phyloP scores from a whole-genome alignment of 2,329 filamentous ascomycete species.

The Hypomyces perniciosus region DNA sequence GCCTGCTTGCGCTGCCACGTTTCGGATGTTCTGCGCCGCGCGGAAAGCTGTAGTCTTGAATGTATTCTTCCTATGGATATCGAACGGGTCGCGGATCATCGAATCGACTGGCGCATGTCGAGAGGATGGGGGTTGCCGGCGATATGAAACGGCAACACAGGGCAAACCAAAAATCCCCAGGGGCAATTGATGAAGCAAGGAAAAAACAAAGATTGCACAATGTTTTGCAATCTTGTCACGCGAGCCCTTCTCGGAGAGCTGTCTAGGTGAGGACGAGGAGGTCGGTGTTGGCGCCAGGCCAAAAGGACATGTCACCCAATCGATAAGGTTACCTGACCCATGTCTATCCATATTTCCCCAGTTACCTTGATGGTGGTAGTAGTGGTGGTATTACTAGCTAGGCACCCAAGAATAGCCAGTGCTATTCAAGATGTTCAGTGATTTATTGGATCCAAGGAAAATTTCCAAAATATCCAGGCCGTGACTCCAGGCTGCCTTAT shows the following conservation, averaged over 20 bases:
- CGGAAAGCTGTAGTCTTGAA: conserved; percentile 44
- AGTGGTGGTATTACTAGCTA: background rate
- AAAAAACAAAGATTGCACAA: background rate
- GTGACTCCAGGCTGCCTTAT: too few relatives aligned
- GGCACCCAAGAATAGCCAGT: background rate
- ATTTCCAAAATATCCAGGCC: too few relatives aligned
- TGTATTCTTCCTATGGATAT: conserved; percentile 38
- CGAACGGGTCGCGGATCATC: conserved; percentile 42
- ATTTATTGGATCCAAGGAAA: too few relatives aligned
- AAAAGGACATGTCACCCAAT: conserved; percentile 13
- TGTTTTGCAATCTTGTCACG: background rate
- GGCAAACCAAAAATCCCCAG: background rate
- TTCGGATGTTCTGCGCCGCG: conserved; percentile 38
- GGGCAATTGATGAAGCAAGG: background rate
- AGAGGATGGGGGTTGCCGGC: background rate
- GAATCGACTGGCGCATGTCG: conserved; percentile 25
- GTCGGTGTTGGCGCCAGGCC: background rate
- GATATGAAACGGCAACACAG: background rate
- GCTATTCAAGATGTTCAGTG: too few relatives aligned
- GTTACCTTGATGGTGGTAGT: too few relatives aligned
- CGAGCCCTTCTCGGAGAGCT: conserved; percentile 10
- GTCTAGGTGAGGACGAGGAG: conserved; percentile 1
- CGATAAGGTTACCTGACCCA: conserved; percentile 6
- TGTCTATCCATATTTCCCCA: too few relatives aligned
- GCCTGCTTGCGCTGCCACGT: conserved; percentile 44